Percentiles rank a stretch among this genome's conserved stretches.
Conservation (phyloP, 495 filamentous ascomycete genomes). For the Opeltia flavorubescens region DNA sequence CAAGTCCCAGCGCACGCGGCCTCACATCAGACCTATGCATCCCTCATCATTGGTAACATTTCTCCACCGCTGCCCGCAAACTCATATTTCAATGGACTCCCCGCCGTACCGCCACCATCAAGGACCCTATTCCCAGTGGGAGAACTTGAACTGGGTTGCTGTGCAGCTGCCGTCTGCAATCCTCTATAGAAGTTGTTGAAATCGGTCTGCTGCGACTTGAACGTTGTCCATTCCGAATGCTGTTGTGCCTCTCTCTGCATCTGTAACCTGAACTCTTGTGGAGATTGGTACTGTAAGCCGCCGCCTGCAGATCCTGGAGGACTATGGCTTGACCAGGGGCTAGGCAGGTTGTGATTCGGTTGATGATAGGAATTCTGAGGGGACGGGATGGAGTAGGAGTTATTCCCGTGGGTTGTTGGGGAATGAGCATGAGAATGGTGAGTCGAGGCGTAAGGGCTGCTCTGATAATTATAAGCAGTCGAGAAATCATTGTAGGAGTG, state of each 20-base stretch:
- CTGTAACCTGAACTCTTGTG: slow-evolving; percentile 16
- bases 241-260: slow-evolving; percentile 14
- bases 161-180: slow-evolving; percentile 7
- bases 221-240: slow-evolving; percentile 1
- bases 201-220: slow-evolving; percentile 2
- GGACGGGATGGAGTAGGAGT: background rate
- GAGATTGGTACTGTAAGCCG: slow-evolving; percentile 13
- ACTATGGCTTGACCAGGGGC: background rate
- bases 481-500: slow-evolving; percentile 6
- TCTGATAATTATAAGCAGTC: background rate
- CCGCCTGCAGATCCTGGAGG: background rate
- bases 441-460: slow-evolving; percentile 6
- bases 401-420: slow-evolving; percentile 1
- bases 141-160: background rate
- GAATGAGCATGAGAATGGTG: slow-evolving; percentile 5
- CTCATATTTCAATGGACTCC: slow-evolving; percentile 14
- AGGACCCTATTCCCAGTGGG: background rate
- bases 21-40: slow-evolving; percentile 1
- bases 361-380: slow-evolving; percentile 6
- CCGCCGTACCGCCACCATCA: slow-evolving; percentile 3
- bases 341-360: background rate
- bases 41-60: slow-evolving; percentile 16
- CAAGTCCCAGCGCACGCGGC: too few species aligned
- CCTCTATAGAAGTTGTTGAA: slow-evolving; percentile 12
- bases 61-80: slow-evolving; percentile 13